A percentile compares a stretch with the other conserved stretches of the same genome.
These are phyloP conservation scores for Fusarium sp. DNA, from an alignment of 2,329 filamentous ascomycete species.

Conservation along the genomic window DNA sequence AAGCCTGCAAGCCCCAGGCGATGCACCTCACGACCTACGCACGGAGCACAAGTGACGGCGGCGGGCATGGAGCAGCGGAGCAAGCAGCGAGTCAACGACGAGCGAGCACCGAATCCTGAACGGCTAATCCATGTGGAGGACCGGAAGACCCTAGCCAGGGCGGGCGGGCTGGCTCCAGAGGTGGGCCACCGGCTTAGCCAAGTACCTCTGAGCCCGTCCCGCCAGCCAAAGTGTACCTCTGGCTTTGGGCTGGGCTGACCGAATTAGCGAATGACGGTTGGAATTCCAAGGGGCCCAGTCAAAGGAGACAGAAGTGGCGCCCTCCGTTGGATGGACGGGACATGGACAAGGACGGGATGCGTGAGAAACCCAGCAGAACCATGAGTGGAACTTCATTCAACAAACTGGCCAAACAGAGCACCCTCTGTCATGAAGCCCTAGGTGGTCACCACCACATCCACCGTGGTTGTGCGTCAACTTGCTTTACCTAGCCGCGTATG, in stretches of 20 bases:
- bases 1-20: constrained; percentile 25
- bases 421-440: constrained; percentile 19
- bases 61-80: constrained; percentile 35
- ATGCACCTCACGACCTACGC: constrained; percentile 38
- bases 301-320: constrained; percentile 29
- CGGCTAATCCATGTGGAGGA: constrained; percentile 9
- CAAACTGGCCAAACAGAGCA: constrained; percentile 30
- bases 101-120: constrained; percentile 26
- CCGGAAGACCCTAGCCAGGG: constrained; percentile 6
- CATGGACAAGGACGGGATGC: constrained; percentile 30
- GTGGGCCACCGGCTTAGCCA: background rate
- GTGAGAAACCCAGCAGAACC: constrained; percentile 38
- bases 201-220: background rate
- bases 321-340: constrained; percentile 10
- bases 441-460: constrained; percentile 41
- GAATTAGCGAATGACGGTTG: constrained; percentile 36
- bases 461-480: constrained; percentile 36
- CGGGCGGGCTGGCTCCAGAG: constrained; percentile 4
- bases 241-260: constrained; percentile 6
- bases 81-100: constrained; percentile 29
- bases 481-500: constrained; percentile 18
- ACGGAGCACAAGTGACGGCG: constrained; percentile 42
- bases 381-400: constrained; percentile 32
- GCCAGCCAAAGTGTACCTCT: constrained; percentile 21
- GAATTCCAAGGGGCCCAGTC: constrained; percentile 11